Base-by-base conservation (phyloP, 1,284 basidiomycete genomes). In the Leccinum pseudoinsigne region DNA sequence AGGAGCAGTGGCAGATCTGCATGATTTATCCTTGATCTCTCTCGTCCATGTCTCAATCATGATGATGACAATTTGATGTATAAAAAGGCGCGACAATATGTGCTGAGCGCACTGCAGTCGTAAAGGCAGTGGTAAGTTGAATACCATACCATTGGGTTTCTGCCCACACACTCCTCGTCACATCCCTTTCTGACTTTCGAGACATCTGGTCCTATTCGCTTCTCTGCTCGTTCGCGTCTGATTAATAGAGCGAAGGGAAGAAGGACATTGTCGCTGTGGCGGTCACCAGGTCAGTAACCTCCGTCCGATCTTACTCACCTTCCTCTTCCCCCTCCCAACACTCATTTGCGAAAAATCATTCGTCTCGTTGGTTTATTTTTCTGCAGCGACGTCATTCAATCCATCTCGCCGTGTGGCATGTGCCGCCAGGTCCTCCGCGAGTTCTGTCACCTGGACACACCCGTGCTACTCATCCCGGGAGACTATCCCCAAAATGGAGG, bases 391-490 rank as follows among this genome's bases (percentile, higher is more conserved):
- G 85, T 94, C 10, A 72, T 82, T 1, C 78, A 82, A 0, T 74
- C 88, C 0, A 81, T 89, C 56, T 90, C 92, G 0, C 94, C 94
- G 0, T 98, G 95, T 73, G 95, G 95, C 14, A 87, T 97, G 66
- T 98, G 95, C 71, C 88, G 95, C 7, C 95, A 98, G 74, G 84
- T 96, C 60, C 85, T 97, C 59, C 87, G 93, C 60, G 95, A 98
- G 76, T 97, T 97, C 74, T 94, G 93, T 26, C 74, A 84, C 7
- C 83, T 86, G 47, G 77, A 87, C 28, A 91, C 89, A 77, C 93
- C 93, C 0, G 82, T 97, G 55, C 78, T 92, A 23, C 86, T 97
- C 63, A 83, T 95, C 10, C 87, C 90, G 0, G 83, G 83, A 2
- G 84, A 87, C 64, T 95, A 94, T 72, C 81, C 81, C 1, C 74